phyloP scores from a whole-genome alignment of 768 basidiomycete species.

The Candolleomyces efflorescens region DNA sequence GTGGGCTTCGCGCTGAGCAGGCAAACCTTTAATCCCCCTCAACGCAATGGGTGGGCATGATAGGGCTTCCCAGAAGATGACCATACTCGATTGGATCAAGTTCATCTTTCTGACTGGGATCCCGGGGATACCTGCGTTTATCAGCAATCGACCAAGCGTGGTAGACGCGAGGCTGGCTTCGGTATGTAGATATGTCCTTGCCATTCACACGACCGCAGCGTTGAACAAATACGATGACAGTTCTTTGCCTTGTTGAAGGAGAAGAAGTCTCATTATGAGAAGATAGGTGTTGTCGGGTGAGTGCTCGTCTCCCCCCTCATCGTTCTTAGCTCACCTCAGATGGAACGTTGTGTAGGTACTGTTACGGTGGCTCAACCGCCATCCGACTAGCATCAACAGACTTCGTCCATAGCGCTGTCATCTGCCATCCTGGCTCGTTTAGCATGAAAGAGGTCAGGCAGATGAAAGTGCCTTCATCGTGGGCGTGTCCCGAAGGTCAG shows the following conservation, averaged over 20 bases:
- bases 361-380: slow-evolving; percentile 36
- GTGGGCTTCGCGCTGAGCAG: neutral
- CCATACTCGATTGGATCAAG: slow-evolving; percentile 24
- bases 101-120: slow-evolving; percentile 20
- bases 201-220: neutral
- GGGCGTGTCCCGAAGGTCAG: slow-evolving; percentile 40
- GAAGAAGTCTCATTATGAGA: slow-evolving; percentile 33
- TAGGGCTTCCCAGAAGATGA: slow-evolving; percentile 29
- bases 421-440: slow-evolving; percentile 37
- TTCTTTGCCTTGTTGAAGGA: slow-evolving; percentile 29
- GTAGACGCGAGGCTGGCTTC: slow-evolving; percentile 23
- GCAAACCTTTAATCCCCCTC: neutral
- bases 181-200: slow-evolving; percentile 7
- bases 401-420: slow-evolving; percentile 33
- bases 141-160: slow-evolving; percentile 27
- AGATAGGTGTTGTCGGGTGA: slow-evolving; percentile 38
- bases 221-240: slow-evolving; percentile 12
- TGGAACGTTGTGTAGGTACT: slow-evolving; percentile 29
- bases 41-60: slow-evolving; percentile 19
- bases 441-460: slow-evolving; percentile 29
- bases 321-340: neutral
- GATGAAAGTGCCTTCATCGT: slow-evolving; percentile 34
- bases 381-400: slow-evolving; percentile 33
- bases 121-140: slow-evolving; percentile 25
- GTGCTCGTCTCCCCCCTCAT: neutral